Evolutionary conservation across 2,329 filamentous ascomycete species (phyloP), one percentile per base, ranked within the genome.

Genomic region (Rosellinia necatrix): DNA sequence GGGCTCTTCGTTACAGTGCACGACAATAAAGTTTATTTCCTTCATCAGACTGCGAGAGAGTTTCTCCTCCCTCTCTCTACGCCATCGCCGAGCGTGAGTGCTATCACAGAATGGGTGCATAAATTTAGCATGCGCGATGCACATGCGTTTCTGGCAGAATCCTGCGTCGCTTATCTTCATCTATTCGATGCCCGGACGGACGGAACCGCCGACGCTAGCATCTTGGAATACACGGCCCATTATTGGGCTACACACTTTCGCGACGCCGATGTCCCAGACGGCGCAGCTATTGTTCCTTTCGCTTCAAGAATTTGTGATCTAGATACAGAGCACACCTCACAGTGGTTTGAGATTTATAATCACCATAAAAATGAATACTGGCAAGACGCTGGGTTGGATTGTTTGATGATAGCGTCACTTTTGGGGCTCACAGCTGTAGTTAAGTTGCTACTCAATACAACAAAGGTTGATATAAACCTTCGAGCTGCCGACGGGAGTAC

Each of bases 1-100:
- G 46, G 46, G 8, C 24, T 49, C 13, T 49, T 49, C 17, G 15
- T 40, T 24, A 40, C 34, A 13, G 15, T 21, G 9, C 22, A 38
- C 17, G 24, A 40, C 4, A 15, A 25, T n/a, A 49, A 30, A 15
- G 9, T 49, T 29, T 49, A 49, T 12, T 49, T 40, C 3, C 46
- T 49, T 17, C 46, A 49, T 40, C 46, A 49, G 17, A 49, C 46
- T 3, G 46, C 34, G 9, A 49, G 46, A 17, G 46, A 49, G 46
- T 49, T 49, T 40, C 34, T 49, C 12, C 43, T 47, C 3, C n/a
- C 29, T 17, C 3, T 10, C 21, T 35, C 29, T 8, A 7, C n/a
- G 13, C 7, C 41, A 8, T 12, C 30, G 29, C 30, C 30, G 5
- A 35, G 10, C 27, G 7, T 22, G 17, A 15, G 6, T 25, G 12